A percentile compares a stretch with the other conserved stretches of the same genome.
Evolutionary conservation across 2,329 filamentous ascomycete genomes (phyloP).

Genomic region (Pleomassaria siparia): DNA sequence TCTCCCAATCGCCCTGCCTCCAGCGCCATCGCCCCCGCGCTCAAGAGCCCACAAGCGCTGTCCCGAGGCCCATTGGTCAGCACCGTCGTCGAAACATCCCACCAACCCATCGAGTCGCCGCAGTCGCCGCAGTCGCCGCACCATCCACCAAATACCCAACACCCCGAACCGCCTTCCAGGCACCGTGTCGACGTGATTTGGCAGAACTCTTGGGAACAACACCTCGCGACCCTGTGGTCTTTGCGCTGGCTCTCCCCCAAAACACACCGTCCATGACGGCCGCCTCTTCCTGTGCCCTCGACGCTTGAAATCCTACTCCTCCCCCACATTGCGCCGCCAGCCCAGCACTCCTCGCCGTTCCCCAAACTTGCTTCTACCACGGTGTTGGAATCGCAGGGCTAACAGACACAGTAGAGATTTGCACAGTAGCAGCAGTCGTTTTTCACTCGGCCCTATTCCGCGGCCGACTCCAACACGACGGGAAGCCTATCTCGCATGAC

Average conservation of each 20-base stretch:
- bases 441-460: too few species aligned
- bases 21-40: constrained; percentile 10
- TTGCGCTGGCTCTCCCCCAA: constrained; percentile 25
- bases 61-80: constrained; percentile 29
- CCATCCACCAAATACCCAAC: constrained; percentile 15
- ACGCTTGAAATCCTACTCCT: constrained; percentile 8
- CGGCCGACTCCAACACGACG: too few species aligned
- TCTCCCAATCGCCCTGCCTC: constrained; percentile 27
- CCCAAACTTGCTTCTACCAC: constrained; percentile 7
- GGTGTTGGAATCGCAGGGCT: too few species aligned
- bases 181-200: constrained; percentile 26
- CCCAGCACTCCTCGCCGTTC: constrained; percentile 2
- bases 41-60: constrained; percentile 27
- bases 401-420: too few species aligned
- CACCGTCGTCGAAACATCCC: constrained; percentile 18
- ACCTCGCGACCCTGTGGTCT: constrained; percentile 18
- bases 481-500: constrained; percentile 41
- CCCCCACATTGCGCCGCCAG: constrained; percentile 5
- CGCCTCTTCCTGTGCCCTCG: constrained; percentile 6
- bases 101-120: constrained; percentile 23
- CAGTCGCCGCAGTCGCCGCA: too few species aligned
- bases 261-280: constrained; percentile 3
- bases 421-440: too few species aligned
- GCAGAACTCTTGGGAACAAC: constrained; percentile 4
- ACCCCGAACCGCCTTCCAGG: constrained; percentile 25